Percentiles rank a stretch among this genome's conserved stretches.
These are phyloP conservation scores for Jacaranda mimosifolia DNA, from an alignment of 257 asterid species.

Conservation along the genomic window DNA sequence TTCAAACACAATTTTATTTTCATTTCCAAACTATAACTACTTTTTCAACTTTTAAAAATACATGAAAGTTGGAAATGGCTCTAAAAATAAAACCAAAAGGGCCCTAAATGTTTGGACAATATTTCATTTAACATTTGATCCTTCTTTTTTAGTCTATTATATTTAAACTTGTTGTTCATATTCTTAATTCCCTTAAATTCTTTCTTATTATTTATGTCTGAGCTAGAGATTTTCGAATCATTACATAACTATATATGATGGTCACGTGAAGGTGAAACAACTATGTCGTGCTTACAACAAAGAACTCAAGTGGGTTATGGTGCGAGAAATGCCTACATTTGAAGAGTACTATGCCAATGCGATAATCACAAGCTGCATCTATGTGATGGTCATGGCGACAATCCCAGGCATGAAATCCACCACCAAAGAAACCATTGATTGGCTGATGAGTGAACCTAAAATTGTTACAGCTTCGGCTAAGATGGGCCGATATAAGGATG, in stretches of 20 bases:
- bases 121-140: no score
- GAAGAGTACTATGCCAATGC: slow-evolving; percentile 26
- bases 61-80: no score
- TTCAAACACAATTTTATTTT: no score
- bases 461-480: background rate
- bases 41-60: no score
- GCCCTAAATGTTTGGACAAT: no score
- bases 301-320: slow-evolving; percentile 29
- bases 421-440: background rate
- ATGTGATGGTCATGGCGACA: background rate
- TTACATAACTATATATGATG: no score
- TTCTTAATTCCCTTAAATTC: background rate
- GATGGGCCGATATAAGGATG: background rate
- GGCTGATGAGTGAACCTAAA: background rate
- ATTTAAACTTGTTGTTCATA: no score
- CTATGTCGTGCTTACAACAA: background rate
- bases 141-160: no score
- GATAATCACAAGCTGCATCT: background rate
- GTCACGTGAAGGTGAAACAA: slow-evolving; percentile 2
- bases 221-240: background rate
- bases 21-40: no score
- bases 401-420: slow-evolving; percentile 14
- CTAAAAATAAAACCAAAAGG: no score
- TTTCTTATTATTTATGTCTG: background rate
- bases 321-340: background rate